Evolutionary conservation across 139 green algal species (phyloP), one percentile per base, ranked within the genome.

Genomic region (Chlorella sorokiniana): DNA sequence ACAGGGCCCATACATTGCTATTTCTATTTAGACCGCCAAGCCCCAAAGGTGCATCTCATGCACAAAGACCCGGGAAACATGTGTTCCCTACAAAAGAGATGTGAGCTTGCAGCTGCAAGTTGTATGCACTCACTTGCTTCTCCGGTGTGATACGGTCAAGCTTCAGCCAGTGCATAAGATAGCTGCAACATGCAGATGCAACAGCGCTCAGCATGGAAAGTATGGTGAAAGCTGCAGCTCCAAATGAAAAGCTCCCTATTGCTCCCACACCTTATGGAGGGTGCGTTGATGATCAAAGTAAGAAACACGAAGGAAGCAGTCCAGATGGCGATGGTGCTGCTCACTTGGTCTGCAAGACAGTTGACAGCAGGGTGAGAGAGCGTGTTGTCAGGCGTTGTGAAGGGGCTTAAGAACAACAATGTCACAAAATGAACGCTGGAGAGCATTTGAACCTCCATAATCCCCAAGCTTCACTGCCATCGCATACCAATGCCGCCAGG

Each of bases 261-360:
- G 25, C 3, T 38, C 25, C 52, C 69, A 29, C 35, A 48, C 72
- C 29, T 42, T n/a, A 88, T 84, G 4, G 40, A 63, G 11, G 94
- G 89, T 5, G 87, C 93, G 78, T 97, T 97, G 68, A 97, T 89
- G 16, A 95, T n/a, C 44, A 98, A 86, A 7, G 92, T 97, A 69
- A 97, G 88, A 70, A 97, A 73, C 85, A 96, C 91, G 69, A 96
- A 94, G 31, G 90, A 88, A 9, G 88, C 82, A 0, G 92, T 93
- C 92, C 91, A 97, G 64, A 97, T 83, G n/a, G 90, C 86, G 3
- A 94, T 89, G 77, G 91, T 84, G 48, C 83, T 72, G 72, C 88
- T 90, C 29, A 90, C 79, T 4, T n/a, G 72, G 25, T 79, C 72
- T 79, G 72, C 11, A 42, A 1, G 31, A 20, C 6, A 14, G 9